Evolutionary conservation across 352 stramenopile species (phyloP), one percentile per base, ranked within the genome.

Genomic region (Globisporangium paddicum): DNA sequence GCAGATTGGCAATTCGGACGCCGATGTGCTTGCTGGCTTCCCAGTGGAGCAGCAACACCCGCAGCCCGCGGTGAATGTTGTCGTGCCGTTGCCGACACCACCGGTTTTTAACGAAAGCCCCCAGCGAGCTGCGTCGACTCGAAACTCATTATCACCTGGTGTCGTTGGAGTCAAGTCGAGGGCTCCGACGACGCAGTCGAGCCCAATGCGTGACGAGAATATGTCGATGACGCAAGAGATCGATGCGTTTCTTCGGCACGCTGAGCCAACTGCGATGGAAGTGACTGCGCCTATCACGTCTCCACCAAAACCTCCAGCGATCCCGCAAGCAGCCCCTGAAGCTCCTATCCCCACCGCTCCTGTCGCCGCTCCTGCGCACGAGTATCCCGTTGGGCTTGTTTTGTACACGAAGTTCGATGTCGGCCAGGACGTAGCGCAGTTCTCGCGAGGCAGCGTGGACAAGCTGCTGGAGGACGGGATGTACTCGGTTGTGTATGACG

Each of bases 401-500:
- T 26, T 80, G 46, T 84, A 77, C 47, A 77, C 72, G 5, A 80
- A 79, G 53, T 71, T 86, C 14, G 63, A 62, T 21, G 56, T 73
- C 19, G 75, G 64, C 23, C 63, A 75, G 5, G 62, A 64, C 21
- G 68, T 63, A 28, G 65, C 64, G 53, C 71, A 73, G 32, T 87
- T 77, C 60, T 67, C 78, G 35, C 74, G 75, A 41, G 72, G 79
- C 5, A 47, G 72, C 23, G 71, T 86, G 1, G 54, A 69, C 5
- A 69, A 82, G 34, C 54, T 73, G 38, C 54, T 86, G 25, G 49
- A 64, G 10, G 70, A 86, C 45, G 69, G 64, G 6, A 66, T 55
- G 40, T 87, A 83, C 60, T 49, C 67, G 41, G 58, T 89, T 41
- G 64, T 75, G 35, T 89, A 85, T 52, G 75, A 89, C 40, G 77